phyloP scores from a whole-genome alignment of 208 protist genomes.

The Leptomonas seymouri region DNA sequence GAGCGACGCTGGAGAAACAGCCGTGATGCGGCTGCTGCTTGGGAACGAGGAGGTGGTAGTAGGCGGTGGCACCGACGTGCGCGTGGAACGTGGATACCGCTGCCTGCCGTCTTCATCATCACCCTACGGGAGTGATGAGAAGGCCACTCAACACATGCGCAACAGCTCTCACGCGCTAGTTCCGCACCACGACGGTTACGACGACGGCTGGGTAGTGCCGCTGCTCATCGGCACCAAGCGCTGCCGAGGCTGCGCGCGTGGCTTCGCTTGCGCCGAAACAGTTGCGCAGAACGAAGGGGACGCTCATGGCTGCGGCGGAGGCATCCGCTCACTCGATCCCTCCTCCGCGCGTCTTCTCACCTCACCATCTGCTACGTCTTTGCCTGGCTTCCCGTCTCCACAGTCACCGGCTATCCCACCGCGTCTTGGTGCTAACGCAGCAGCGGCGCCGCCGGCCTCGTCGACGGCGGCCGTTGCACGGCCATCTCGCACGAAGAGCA shows the following conservation, averaged over 20 bases:
- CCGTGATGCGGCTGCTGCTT: background rate
- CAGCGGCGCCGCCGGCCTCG: background rate
- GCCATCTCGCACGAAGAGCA: background rate
- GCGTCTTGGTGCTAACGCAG: background rate
- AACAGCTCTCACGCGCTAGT: no score
- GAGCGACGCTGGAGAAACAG: background rate
- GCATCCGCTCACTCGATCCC: background rate
- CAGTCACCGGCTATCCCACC: conserved; percentile 16
- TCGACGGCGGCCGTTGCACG: no score
- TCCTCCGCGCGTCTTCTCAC: background rate
- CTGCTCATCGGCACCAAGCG: conserved; percentile 18
- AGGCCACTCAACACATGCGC: background rate
- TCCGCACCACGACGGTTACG: background rate
- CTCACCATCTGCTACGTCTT: conserved; percentile 22
- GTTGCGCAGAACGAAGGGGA: background rate
- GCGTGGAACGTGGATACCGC: conserved; percentile 24
- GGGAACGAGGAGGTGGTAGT: background rate
- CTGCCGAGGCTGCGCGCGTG: background rate
- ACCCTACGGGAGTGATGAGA: background rate
- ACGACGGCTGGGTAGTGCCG: background rate
- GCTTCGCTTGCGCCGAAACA: background rate
- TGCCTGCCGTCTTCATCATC: background rate
- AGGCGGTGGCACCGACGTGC: background rate
- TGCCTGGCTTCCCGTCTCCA: conserved; percentile 10
- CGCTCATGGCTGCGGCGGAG: background rate